Evolutionary conservation across 768 basidiomycete genomes (phyloP), one percentile per base, ranked within the genome.

Genomic region (Holtermanniella nyarrowii): DNA sequence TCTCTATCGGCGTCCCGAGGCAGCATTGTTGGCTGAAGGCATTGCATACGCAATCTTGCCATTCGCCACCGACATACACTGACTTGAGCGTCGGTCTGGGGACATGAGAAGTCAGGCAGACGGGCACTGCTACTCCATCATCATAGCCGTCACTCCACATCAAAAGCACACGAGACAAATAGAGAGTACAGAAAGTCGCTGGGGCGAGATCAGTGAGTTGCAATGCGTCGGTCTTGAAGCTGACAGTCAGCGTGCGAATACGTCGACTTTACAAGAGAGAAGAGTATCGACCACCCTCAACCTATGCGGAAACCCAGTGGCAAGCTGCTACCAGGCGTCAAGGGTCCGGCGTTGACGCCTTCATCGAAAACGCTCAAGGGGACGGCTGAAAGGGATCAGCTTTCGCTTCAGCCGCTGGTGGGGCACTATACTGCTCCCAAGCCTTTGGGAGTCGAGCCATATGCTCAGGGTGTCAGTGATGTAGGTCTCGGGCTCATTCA

Each of bases 401-500:
- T 68, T 5, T 68, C 66, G 2, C 56, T 68, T 4, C 66, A 68
- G 42, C 66, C 66, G 5, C 53, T 68, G 1, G 50, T 68, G 0
- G 66, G 50, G 16, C 65, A 67, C 47, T 26, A 27, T 31, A 25
- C 46, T 11, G 65, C 60, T 21, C 65, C 65, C 14, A 67, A 61
- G 24, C 63, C 63, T 3, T 56, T 68, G 18, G 66, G 63, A 37
- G 31, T 22, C 54, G 63, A 7, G 62, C 61, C 14, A 54, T 48
- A 37, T 14, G 66, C 66, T 16, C 57, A 56, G 12, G 66, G 66
- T 14, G 46, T 61, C 5, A 57, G 65, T 12, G 53, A 56, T 11
- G 56, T 71, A 31, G 70, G 70, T 11, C 46, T 61, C 18, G 70
- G 70, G 3, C 62, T 69, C 1, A 50, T 71, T 5, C 70, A 71